These are phyloP conservation scores for Corylus heterophylla DNA, from an alignment of 306 rosid genomes.

Conservation along the genomic window DNA sequence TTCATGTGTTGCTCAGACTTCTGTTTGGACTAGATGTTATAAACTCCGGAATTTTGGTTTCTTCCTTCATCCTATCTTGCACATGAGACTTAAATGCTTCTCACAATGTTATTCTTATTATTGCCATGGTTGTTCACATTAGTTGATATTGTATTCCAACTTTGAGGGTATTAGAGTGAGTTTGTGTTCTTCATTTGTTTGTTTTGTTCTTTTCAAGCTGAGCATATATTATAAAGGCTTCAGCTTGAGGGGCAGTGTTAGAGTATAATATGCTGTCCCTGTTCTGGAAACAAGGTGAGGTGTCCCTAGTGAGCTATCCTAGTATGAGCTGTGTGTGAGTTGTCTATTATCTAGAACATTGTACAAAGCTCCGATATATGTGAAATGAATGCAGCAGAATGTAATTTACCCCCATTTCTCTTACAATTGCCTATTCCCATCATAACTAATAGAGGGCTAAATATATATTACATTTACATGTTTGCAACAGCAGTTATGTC, in stretches of 20 bases:
- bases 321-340: too few relatives aligned
- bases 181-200: neutral
- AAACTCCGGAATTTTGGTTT: neutral
- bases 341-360: too few relatives aligned
- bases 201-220: neutral
- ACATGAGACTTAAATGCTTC: constrained; percentile 12
- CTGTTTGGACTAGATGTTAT: constrained; percentile 6
- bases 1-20: constrained; percentile 13
- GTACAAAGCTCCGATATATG: too few relatives aligned
- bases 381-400: too few relatives aligned
- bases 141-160: neutral
- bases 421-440: too few relatives aligned
- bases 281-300: too few relatives aligned
- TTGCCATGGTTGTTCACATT: neutral
- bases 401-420: too few relatives aligned
- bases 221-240: too few relatives aligned
- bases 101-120: neutral
- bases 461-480: neutral
- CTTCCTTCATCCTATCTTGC: constrained; percentile 18
- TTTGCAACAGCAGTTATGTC: neutral
- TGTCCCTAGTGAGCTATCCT: too few relatives aligned
- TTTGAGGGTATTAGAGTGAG: neutral
- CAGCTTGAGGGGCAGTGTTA: too few relatives aligned
- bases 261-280: too few relatives aligned
- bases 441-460: too few relatives aligned